Conservation (phyloP, 306 rosid species). For the Trifolium repens region DNA sequence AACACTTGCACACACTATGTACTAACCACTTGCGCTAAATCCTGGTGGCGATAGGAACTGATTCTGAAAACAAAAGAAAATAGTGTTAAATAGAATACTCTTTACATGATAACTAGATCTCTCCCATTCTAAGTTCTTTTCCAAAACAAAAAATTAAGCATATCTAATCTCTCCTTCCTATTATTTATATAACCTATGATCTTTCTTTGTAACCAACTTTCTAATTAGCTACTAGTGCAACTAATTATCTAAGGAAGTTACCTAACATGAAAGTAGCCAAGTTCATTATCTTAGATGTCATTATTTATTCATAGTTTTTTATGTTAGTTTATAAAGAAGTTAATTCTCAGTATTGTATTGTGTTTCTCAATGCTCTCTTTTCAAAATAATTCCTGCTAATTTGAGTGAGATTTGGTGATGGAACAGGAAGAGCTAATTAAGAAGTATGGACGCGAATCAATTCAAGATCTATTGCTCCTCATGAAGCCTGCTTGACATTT, state of each 20-base stretch:
- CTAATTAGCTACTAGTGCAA: background rate
- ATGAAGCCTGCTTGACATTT: conserved; percentile 32
- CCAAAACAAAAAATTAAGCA: background rate
- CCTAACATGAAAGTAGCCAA: background rate
- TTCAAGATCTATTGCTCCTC: conserved; percentile 49
- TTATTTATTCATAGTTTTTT: conserved; percentile 16
- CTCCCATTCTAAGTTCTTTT: background rate
- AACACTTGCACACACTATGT: too few species aligned
- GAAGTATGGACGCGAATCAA: conserved; percentile 50
- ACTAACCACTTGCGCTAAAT: background rate
- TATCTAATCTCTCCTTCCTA: background rate
- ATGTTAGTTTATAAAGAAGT: background rate
- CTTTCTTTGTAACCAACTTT: background rate
- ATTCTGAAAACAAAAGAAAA: background rate
- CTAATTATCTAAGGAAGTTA: background rate
- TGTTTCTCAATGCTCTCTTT: conserved; percentile 2
- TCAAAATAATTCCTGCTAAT: conserved; percentile 17
- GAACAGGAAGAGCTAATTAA: conserved; percentile 53
- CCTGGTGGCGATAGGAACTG: background rate
- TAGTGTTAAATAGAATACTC: background rate
- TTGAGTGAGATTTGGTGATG: conserved; percentile 39
- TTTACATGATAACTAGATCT: background rate
- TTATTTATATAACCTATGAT: background rate
- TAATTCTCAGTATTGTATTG: background rate
- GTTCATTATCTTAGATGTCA: conserved; percentile 1